Conservation (phyloP, 1,284 basidiomycete genomes). For the Dichomitus squalens region DNA sequence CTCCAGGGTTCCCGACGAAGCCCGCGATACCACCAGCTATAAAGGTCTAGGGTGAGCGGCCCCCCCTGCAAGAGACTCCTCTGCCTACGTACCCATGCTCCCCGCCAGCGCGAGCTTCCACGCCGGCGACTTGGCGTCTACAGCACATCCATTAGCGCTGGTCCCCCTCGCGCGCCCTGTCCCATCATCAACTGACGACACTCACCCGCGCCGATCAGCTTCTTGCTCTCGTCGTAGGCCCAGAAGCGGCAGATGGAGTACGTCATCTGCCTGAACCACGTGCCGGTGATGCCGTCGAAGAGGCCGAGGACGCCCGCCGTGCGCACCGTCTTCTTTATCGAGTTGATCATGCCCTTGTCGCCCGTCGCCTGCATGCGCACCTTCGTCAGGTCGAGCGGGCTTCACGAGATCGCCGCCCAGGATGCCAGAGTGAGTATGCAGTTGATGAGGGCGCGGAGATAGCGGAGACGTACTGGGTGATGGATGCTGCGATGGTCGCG, state of each 20-base stretch:
- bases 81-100: conserved; percentile 67
- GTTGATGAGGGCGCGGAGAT: not conserved
- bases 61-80: conserved; percentile 5
- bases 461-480: conserved; percentile 64
- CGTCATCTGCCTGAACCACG: conserved; percentile 91
- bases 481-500: conserved; percentile 78
- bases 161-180: not conserved
- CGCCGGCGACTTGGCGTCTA: conserved; percentile 66
- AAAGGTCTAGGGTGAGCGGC: conserved; percentile 5
- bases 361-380: conserved; percentile 86
- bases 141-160: not conserved
- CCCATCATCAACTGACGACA: not conserved
- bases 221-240: conserved; percentile 92
- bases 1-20: conserved; percentile 86
- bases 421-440: not conserved
- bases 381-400: conserved; percentile 87
- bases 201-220: conserved; percentile 65
- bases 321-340: conserved; percentile 74
- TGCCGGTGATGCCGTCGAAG: conserved; percentile 87
- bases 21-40: conserved; percentile 82
- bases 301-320: conserved; percentile 75
- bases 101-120: conserved; percentile 85
- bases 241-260: conserved; percentile 93
- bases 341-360: conserved; percentile 84
- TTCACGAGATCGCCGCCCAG: conserved; percentile 25